phyloP scores from a whole-genome alignment of 2,329 filamentous ascomycete genomes.

The Aspergillus puulaauensis region DNA sequence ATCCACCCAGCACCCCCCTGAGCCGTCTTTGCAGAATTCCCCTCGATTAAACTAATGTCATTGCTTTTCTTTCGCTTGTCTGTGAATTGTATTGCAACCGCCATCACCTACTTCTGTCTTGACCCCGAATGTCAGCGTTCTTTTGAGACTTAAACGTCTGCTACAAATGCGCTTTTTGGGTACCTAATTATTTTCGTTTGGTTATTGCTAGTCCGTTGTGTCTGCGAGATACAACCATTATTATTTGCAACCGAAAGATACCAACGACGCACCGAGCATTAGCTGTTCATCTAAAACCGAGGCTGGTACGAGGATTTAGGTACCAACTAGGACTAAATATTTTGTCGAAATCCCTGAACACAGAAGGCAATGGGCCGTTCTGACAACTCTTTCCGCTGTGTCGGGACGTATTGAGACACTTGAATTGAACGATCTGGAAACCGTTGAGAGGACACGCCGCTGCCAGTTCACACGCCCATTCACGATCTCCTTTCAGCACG shows the following conservation, averaged over 20 bases:
- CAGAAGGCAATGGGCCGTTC: neutral
- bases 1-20: conserved; percentile 6
- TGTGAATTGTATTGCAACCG: neutral
- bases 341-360: neutral
- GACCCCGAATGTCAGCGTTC: neutral
- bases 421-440: neutral
- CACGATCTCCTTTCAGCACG: neutral
- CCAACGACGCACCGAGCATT: neutral
- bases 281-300: neutral
- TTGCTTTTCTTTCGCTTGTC: neutral
- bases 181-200: neutral
- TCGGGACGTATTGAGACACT: neutral
- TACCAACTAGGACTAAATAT: neutral
- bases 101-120: neutral
- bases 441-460: neutral
- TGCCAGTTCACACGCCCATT: neutral
- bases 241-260: neutral
- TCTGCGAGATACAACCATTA: neutral
- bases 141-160: neutral
- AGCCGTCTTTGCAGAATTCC: conserved; percentile 5
- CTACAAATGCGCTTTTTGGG: neutral
- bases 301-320: neutral
- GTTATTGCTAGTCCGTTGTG: neutral
- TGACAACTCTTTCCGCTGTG: neutral
- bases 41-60: conserved; percentile 3